Evolutionary conservation across 208 protist species (phyloP).

Genomic region (Trypanosoma rangeli): DNA sequence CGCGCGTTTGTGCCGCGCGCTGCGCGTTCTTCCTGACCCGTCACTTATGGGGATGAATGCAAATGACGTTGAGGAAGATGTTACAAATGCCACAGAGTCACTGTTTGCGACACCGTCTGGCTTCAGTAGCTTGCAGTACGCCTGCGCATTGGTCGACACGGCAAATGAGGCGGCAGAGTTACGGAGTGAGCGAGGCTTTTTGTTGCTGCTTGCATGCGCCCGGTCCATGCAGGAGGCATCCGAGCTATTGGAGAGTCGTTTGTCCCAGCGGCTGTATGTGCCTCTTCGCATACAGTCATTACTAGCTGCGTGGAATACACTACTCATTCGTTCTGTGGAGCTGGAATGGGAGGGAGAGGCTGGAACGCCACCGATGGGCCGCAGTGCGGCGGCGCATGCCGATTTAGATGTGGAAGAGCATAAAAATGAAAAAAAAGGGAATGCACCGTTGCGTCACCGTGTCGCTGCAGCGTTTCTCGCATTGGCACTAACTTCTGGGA

Average conservation of each 20-base stretch:
- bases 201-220: slow-evolving; percentile 18
- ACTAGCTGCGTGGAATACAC: slow-evolving; percentile 23
- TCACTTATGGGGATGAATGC: neutral
- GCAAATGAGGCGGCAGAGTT: neutral
- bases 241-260: neutral
- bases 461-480: slow-evolving; percentile 6
- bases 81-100: neutral
- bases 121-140: slow-evolving; percentile 28
- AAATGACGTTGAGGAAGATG: neutral
- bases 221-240: slow-evolving; percentile 13
- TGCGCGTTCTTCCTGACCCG: slow-evolving; percentile 1
- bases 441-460: neutral
- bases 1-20: neutral
- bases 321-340: slow-evolving; percentile 24
- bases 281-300: slow-evolving; percentile 1
- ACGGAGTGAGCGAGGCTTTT: neutral
- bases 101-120: slow-evolving; percentile 12
- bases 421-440: neutral
- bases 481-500: neutral
- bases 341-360: slow-evolving; percentile 1
- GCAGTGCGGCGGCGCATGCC: neutral
- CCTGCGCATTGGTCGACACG: slow-evolving; percentile 2
- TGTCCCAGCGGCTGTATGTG: neutral
- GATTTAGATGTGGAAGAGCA: neutral
- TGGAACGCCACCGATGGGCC: neutral